Base-by-base conservation (phyloP, 1,284 basidiomycete species). In the Pholiota adiposa region DNA sequence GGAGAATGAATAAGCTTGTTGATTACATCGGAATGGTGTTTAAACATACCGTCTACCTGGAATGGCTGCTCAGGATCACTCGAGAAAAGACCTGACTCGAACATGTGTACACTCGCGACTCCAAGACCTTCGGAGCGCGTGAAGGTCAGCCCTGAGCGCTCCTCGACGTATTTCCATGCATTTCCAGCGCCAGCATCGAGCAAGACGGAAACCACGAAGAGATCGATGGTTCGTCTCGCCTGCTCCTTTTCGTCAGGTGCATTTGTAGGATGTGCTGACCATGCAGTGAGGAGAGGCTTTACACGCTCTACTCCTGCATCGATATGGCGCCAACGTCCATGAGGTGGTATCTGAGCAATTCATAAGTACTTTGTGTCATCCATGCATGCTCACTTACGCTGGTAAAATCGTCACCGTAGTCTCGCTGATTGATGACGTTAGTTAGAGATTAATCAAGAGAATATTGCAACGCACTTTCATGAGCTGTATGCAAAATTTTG, bases 151-250 rank as follows among this genome's bases (percentile, higher is more conserved):
- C 84, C 86, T 0, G 84, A 84, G 0, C 69, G 72, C 9, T 77
- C 74, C 65, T 97, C 95, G 11, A 77, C 81, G 73, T 92, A 98
- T 14, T 75, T 76, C 96, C 96, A 98, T 16, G 76, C 73, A 63
- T 88, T 89, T 0, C 96, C 96, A 0, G 96, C 96, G 0, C 96
- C 96, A 0, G 96, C 96, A 67, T 98, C 96, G 50, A 98, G 87
- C 18, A 98, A 81, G 4, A 98, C 96, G 4, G 93, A 94, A 18
- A 97, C 93, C 60, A 98, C 82, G 77, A 96, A 97, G 31, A 98
- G 84, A 75, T 98, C 96, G 67, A 98, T 82, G 19, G 95, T 80
- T 1, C 93, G 82, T 54, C 86, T 86, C 53, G 87, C 84, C 44
- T 84, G 83, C 69, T 94, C 92, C 54, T 84, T 84, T 3, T 73